Base-by-base conservation (phyloP, 805 yeast genomes). In the Wickerhamomyces hampshirensis region DNA sequence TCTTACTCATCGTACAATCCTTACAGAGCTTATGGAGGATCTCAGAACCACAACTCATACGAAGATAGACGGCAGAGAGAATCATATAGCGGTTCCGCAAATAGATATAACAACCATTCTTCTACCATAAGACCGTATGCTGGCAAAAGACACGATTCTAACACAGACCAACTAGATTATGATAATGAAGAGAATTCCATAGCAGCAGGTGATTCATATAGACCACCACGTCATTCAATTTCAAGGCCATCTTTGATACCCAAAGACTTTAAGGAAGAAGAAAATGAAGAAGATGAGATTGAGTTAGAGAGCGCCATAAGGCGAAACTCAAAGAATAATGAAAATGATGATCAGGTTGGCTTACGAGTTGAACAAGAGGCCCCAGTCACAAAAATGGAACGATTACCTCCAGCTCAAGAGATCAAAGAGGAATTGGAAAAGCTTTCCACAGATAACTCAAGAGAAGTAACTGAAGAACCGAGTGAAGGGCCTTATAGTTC, bases 211-310 rank as follows among this genome's bases (percentile, higher is more conserved):
- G 26, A 33, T 5, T 3, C 34, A n/a, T 30, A 31, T 13, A 33
- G 35, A 30, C 30, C 28, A n/a, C 10, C 7, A 21, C 24, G 24
- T 21, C 28, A 31, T 13, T 13, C 35, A n/a, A 21, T 31, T 8
- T n/a, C 35, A 4, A 39, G 44, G 15, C 52, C 56, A 11, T 50
- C 55, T 4, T 35, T 53, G 12, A 52, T 53, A 47, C 56, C 58
- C 38, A 43, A 43, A 27, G 45, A 51, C 29, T 53, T 47, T 35
- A 50, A 44, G 28, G 47, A 47, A 37, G 45, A 46, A 9, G 40
- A 45, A 11, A 37, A 43, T 15, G 50, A 53, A 16, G 55, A 53
- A 1, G 51, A 48, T 10, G 54, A 51, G 18, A 48, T 40, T 9
- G 43, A 42, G 2, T 21, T 45, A n/a, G 46, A 39, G 16, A 29